Conservation (phyloP, 306 rosid genomes). For the Acacia melanoxylon region DNA sequence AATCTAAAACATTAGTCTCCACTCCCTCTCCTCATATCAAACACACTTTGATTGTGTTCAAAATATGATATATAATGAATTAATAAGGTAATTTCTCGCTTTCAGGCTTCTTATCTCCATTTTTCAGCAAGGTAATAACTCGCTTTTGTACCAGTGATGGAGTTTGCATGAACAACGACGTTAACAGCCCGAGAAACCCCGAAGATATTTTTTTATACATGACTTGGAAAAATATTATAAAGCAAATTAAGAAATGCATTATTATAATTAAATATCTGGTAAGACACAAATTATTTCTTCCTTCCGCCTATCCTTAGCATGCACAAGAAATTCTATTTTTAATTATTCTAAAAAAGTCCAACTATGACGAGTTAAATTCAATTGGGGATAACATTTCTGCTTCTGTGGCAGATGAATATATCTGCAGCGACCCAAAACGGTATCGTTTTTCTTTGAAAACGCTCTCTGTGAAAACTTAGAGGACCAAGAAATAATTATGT, state of each 20-base stretch:
- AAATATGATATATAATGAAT: neutral
- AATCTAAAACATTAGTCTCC: too few relatives aligned
- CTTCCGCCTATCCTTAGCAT: neutral
- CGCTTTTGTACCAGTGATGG: conserved; percentile 22
- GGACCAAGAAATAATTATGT: too few relatives aligned
- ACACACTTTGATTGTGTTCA: neutral
- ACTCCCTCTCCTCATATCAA: too few relatives aligned
- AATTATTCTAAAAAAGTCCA: neutral
- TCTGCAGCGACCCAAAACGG: too few relatives aligned
- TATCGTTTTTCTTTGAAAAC: too few relatives aligned
- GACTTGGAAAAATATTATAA: neutral
- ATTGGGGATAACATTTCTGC: too few relatives aligned
- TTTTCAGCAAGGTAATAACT: conserved; percentile 16
- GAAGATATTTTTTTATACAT: neutral
- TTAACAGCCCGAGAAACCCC: conserved; percentile 6
- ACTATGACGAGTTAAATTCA: neutral
- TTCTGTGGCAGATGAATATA: too few relatives aligned
- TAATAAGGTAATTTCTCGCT: conserved; percentile 14
- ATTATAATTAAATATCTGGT: neutral
- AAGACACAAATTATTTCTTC: neutral
- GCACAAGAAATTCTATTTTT: neutral
- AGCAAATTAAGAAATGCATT: neutral
- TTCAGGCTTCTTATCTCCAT: conserved; percentile 24
- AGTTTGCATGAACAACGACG: conserved; percentile 8
- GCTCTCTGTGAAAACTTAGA: too few relatives aligned